These are phyloP conservation scores for Xerocomus tenax DNA, from an alignment of 1,284 basidiomycete genomes.

Conservation along the genomic window DNA sequence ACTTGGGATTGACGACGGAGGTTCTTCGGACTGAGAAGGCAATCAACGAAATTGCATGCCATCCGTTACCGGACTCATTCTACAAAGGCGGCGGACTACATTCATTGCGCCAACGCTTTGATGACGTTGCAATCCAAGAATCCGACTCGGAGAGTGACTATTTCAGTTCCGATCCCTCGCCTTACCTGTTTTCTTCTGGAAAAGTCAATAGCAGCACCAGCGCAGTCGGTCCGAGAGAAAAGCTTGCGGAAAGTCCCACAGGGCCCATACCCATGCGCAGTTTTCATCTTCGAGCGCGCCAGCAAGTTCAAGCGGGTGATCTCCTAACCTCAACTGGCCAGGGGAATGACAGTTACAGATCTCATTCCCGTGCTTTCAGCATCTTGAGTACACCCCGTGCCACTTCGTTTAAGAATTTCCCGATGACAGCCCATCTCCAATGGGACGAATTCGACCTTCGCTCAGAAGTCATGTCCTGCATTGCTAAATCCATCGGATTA, in stretches of 20 bases:
- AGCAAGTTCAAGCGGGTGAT: constrained; percentile 62
- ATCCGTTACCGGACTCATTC: constrained; percentile 85
- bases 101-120: constrained; percentile 79
- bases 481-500: constrained; percentile 94
- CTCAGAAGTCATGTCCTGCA: constrained; percentile 93
- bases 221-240: constrained; percentile 18
- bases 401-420: constrained; percentile 24
- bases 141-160: constrained; percentile 49
- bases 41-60: constrained; percentile 93
- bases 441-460: constrained; percentile 77
- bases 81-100: constrained; percentile 92
- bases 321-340: constrained; percentile 47
- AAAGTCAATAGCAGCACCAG: constrained; percentile 11
- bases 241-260: constrained; percentile 23
- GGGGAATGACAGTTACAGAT: constrained; percentile 39
- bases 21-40: constrained; percentile 93
- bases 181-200: constrained; percentile 15
- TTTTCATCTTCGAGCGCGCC: constrained; percentile 32
- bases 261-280: constrained; percentile 16
- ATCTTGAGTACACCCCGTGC: constrained; percentile 46
- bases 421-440: constrained; percentile 27
- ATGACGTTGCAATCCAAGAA: constrained; percentile 43
- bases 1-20: constrained; percentile 90
- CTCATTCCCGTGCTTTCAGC: constrained; percentile 43
- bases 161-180: constrained; percentile 34